A percentile compares a stretch with the other conserved stretches of the same genome.
Evolutionary conservation across 768 basidiomycete species (phyloP).

Genomic region (Lentinula lateritia): DNA sequence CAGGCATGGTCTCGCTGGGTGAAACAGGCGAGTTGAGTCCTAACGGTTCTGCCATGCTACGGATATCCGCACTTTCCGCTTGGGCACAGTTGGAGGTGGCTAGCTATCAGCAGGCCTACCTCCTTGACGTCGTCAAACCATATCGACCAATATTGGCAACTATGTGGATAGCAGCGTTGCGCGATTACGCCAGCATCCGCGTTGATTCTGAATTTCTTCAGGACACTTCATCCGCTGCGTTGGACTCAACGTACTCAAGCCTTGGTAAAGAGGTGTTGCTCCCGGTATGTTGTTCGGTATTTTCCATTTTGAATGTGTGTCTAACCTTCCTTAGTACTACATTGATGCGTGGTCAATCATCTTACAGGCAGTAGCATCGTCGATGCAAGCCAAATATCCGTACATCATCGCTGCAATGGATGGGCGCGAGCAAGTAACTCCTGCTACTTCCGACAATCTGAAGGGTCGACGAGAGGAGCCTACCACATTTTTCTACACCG

Average conservation of each 20-base stretch:
- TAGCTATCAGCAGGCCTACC: constrained; percentile 65
- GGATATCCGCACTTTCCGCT: constrained; percentile 87
- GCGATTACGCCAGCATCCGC: constrained; percentile 89
- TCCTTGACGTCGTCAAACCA: constrained; percentile 77
- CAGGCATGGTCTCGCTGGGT: constrained; percentile 80
- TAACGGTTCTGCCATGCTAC: constrained; percentile 92
- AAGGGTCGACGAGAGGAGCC: constrained; percentile 49
- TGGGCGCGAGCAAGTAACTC: constrained; percentile 44
- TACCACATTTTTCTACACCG: constrained; percentile 75
- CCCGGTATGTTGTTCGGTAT: constrained; percentile 54
- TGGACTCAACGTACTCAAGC: constrained; percentile 82
- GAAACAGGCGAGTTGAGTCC: constrained; percentile 84
- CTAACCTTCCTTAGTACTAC: constrained; percentile 64
- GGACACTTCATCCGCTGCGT: constrained; percentile 64
- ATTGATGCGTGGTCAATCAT: constrained; percentile 75
- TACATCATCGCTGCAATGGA: constrained; percentile 78
- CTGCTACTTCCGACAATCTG: constrained; percentile 16
- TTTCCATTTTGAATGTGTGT: background rate
- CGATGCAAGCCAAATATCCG: constrained; percentile 67
- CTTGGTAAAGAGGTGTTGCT: constrained; percentile 87
- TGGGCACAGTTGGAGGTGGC: constrained; percentile 93
- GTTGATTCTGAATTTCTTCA: constrained; percentile 85
- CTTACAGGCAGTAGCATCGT: constrained; percentile 77
- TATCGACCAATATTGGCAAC: constrained; percentile 69
- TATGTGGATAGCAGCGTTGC: constrained; percentile 82